Base-by-base conservation (phyloP, 495 filamentous ascomycete species). In the Amphirosellinia nigrospora region DNA sequence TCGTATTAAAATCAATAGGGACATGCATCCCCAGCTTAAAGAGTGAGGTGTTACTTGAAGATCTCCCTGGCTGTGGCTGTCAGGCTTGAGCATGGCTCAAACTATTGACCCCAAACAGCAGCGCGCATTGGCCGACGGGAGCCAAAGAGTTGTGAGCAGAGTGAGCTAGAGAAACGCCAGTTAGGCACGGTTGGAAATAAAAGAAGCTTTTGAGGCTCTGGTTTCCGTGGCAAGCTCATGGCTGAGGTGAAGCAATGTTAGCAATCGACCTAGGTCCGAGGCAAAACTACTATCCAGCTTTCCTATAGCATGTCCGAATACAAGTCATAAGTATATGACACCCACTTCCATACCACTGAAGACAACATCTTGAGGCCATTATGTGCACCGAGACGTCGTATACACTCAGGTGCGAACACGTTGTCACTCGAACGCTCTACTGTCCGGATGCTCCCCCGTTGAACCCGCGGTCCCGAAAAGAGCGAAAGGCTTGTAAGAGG, bases 321-420 rank as follows among this genome's bases (percentile, higher is more conserved):
- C 55, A 52, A 50, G 13, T 34, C 34, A 69, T 41, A 43, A 23
- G 10, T 21, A 52, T n/a, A 50, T 19, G 23, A 41, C n/a, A 55
- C 10, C 56, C 13, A 7, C 15, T 53, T 45, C 36, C 28, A 69
- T 4, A 39, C 34, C 11, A 36, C 34, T 10, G 23, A 34, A 26
- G 48, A 59, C 16, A 58, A 59, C 16, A 50, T 23, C 55, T 36
- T 43, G 16, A 43, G 34, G 55, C 36, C 64, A 50, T 67, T 28
- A 80, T 81, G 79, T 82, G 79, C 61, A 79, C 76, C 64, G 78
- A 79, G 38, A 75, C 74, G 13, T 68, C 74, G 34, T 81, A 81
- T 59, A 78, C 75, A 26, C 75, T 82, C 43, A 73, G 76, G 32
- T 82, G 80, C 62, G 79, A 80, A 68, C 80, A 82, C 66, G 73